phyloP scores from a whole-genome alignment of 2,329 filamentous ascomycete species.

The Akanthomyces lecanii region DNA sequence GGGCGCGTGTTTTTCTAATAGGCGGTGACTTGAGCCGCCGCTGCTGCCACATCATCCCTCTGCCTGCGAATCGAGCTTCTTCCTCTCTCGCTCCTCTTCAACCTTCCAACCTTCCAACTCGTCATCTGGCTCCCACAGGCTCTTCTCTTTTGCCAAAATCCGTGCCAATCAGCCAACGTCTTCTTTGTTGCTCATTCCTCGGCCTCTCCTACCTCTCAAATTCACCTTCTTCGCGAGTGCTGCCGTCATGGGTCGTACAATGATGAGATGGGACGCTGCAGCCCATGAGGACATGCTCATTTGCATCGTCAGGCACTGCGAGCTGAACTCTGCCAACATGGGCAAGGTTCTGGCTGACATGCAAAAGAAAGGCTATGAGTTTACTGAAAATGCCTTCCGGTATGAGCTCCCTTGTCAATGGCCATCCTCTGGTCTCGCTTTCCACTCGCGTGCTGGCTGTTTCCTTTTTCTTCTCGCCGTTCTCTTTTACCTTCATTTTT shows the following conservation, averaged over 20 bases:
- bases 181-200: constrained; percentile 7
- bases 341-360: constrained; percentile 36
- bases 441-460: neutral
- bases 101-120: neutral
- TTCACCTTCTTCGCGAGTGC: neutral
- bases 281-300: constrained; percentile 43
- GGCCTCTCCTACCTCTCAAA: neutral
- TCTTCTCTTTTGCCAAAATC: neutral
- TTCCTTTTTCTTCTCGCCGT: constrained; percentile 11
- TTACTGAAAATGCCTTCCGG: constrained; percentile 38
- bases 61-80: neutral
- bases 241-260: constrained; percentile 18
- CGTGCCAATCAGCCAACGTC: neutral
- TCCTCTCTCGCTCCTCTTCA: constrained; percentile 11
- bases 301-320: constrained; percentile 36
- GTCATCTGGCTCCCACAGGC: constrained; percentile 13
- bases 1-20: neutral
- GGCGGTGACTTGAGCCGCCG: neutral
- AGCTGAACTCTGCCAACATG: constrained; percentile 30
- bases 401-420: constrained; percentile 25
- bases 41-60: neutral
- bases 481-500: too few species aligned
- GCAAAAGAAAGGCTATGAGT: constrained; percentile 35
- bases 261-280: constrained; percentile 38
- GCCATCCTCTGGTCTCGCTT: constrained; percentile 1